phyloP scores from a whole-genome alignment of 805 yeast species.

The Ogataea dorogensis region DNA sequence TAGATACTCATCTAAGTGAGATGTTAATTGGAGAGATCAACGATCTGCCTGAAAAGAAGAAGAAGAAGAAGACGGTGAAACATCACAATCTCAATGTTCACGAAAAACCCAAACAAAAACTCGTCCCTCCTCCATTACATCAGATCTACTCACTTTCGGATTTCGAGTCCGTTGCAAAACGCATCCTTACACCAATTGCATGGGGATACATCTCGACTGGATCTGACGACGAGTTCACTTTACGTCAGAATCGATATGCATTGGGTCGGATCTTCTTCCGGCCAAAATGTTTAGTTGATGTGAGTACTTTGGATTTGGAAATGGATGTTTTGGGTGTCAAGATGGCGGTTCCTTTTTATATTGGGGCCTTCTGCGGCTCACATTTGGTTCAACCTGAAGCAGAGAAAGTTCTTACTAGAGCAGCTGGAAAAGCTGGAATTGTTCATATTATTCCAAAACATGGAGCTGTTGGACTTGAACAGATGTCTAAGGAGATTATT shows the following conservation, averaged over 20 bases:
- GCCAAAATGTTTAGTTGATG: slow-evolving; percentile 78
- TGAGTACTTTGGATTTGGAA: slow-evolving; percentile 53
- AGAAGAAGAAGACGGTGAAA: slow-evolving; percentile 23
- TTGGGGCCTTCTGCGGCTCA: slow-evolving; percentile 88
- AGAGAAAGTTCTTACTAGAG: slow-evolving; percentile 73
- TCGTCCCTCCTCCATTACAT: slow-evolving; percentile 62
- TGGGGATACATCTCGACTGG: slow-evolving; percentile 90
- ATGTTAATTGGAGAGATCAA: slow-evolving; percentile 38
- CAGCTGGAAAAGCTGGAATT: slow-evolving; percentile 60
- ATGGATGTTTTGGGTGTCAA: slow-evolving; percentile 67
- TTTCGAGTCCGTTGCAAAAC: slow-evolving; percentile 81
- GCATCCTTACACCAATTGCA: slow-evolving; percentile 67
- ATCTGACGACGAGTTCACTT: slow-evolving; percentile 81
- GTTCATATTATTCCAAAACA: slow-evolving; percentile 86
- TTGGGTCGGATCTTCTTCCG: slow-evolving; percentile 81
- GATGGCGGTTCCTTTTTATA: slow-evolving; percentile 73
- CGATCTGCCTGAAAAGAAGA: slow-evolving; percentile 25
- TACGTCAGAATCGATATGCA: slow-evolving; percentile 83
- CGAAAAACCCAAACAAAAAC: slow-evolving; percentile 34
- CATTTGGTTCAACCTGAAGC: slow-evolving; percentile 85
- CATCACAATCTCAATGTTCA: slow-evolving; percentile 33
- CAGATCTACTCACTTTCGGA: slow-evolving; percentile 74
- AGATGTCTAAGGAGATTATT: slow-evolving; percentile 59
- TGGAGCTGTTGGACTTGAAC: slow-evolving; percentile 78
- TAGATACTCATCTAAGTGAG: slow-evolving; percentile 24